Evolutionary conservation across 768 basidiomycete genomes (phyloP).

Genomic region (Strobilomyces confusus): DNA sequence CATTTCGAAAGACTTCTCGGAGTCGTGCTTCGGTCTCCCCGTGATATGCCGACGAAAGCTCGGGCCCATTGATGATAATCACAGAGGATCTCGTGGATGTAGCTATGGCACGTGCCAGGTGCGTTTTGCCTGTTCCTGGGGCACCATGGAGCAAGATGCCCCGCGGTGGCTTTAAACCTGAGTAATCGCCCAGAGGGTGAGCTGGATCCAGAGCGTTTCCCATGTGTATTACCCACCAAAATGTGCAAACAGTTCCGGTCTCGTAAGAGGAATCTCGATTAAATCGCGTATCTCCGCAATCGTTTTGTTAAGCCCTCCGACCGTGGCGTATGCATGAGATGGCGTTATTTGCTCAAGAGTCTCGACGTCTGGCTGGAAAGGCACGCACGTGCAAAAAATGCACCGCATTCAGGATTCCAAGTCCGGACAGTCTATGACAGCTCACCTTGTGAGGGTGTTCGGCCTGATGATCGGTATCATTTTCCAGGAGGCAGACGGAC

Average conservation of each 20-base stretch:
- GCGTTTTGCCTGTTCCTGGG: constrained; percentile 97
- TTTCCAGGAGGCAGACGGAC: constrained; percentile 41
- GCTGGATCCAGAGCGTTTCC: constrained; percentile 14
- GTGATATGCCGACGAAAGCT: constrained; percentile 92
- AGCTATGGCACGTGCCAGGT: constrained; percentile 91
- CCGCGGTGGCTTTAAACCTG: constrained; percentile 91
- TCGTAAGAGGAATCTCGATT: constrained; percentile 79
- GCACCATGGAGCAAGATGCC: constrained; percentile 94
- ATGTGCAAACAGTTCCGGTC: constrained; percentile 75
- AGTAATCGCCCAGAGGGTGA: constrained; percentile 2
- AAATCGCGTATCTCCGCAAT: constrained; percentile 83
- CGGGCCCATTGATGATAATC: constrained; percentile 93
- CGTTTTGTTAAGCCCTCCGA: constrained; percentile 87
- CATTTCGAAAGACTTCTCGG: constrained; percentile 85
- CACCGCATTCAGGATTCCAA: constrained; percentile 2
- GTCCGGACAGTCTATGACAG: constrained; percentile 9
- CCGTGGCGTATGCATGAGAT: constrained; percentile 66
- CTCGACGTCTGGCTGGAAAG: constrained; percentile 43
- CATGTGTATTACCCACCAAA: constrained; percentile 48
- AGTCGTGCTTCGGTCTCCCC: constrained; percentile 94
- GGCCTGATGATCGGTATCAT: constrained; percentile 22
- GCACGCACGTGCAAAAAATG: constrained; percentile 12
- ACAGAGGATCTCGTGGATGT: constrained; percentile 81
- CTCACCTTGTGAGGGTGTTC: constrained; percentile 33
- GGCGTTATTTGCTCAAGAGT: constrained; percentile 39